Conservation (phyloP, 1,284 basidiomycete genomes). For the Cutaneotrichosporon mucoides region DNA sequence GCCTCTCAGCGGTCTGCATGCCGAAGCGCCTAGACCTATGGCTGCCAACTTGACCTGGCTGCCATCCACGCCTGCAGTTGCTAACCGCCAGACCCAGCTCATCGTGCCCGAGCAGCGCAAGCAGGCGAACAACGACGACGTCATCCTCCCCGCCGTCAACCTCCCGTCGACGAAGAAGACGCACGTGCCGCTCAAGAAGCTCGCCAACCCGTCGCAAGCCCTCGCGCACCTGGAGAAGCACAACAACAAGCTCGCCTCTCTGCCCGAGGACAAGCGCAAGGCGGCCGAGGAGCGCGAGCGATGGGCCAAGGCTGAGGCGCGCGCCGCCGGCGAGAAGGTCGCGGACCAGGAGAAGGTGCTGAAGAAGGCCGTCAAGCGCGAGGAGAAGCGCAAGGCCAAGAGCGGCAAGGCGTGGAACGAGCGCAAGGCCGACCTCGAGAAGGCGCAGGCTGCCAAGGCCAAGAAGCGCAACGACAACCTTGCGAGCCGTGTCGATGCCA, state of each 20-base stretch:
- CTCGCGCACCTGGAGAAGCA: constrained; percentile 70
- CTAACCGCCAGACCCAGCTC: constrained; percentile 59
- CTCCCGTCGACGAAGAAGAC: constrained; percentile 52
- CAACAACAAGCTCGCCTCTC: constrained; percentile 64
- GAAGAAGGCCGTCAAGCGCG: constrained; percentile 84
- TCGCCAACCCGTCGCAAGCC: constrained; percentile 75
- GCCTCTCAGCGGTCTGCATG: no score
- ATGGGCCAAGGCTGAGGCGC: constrained; percentile 80
- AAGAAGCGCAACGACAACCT: constrained; percentile 88
- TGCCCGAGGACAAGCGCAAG: constrained; percentile 76
- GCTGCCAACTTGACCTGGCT: no score
- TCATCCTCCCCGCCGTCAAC: constrained; percentile 67
- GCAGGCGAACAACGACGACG: constrained; percentile 48
- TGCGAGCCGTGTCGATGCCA: constrained; percentile 69
- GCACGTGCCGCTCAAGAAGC: constrained; percentile 50
- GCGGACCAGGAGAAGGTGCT: constrained; percentile 72
- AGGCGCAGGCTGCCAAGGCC: constrained; percentile 71
- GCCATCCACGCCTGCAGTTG: background rate
- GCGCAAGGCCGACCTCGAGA: constrained; percentile 68
- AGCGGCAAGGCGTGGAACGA: constrained; percentile 79
- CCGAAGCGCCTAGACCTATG: no score
- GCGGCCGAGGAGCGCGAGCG: constrained; percentile 69
- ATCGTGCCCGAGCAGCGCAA: constrained; percentile 54
- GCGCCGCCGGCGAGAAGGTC: constrained; percentile 80
- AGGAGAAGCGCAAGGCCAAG: constrained; percentile 80